Evolutionary conservation across 2,329 filamentous ascomycete species (phyloP), one percentile per base, ranked within the genome.

Genomic region (Emericellopsis cladophorae): DNA sequence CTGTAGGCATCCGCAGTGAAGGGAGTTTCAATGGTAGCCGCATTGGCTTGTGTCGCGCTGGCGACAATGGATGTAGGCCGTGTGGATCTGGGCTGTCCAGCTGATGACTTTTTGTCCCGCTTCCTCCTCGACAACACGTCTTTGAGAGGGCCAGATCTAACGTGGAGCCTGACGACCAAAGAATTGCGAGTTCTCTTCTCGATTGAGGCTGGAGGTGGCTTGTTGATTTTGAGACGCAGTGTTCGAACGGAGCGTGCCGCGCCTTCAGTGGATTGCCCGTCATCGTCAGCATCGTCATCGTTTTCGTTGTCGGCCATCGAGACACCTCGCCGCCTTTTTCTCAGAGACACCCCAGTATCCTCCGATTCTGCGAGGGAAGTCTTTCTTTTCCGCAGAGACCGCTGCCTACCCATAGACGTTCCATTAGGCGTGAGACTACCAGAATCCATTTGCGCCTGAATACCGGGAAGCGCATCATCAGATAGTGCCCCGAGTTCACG

Each of bases 351-450:
- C 14, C 64, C 60, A 14, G 66, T 65, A 48, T 82, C 70, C 46
- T 85, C 67, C 47, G 63, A 66, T 38, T 81, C 79, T 11, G 74
- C 67, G 4, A 84, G 82, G 1, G 85, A 87, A 15, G 85, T 81
- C 59, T 90, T 94, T 41, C 89, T 78, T 62, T 94, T 94, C 45
- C 89, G 75, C 44, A 94, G 65, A 26, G 84, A 75, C 40, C 87
- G 80, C 8, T 85, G 80, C 36, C 81, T 84, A 58, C 90, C 83
- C 64, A 82, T 69, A 7, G 81, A 72, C 51, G 87, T 82, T 46
- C 83, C 81, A 40, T 83, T 76, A 29, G 26, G 26, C 26, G 8
- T 12, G 12, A 9, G 26, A 29, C 26, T 29, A 9, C 26, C 26
- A 9, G 26, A 29, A 29, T 29, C 26, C 26, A 3, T 29, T 9